Evolutionary conservation across 495 filamentous ascomycete species (phyloP).

Genomic region (Xylaria bambusicola): DNA sequence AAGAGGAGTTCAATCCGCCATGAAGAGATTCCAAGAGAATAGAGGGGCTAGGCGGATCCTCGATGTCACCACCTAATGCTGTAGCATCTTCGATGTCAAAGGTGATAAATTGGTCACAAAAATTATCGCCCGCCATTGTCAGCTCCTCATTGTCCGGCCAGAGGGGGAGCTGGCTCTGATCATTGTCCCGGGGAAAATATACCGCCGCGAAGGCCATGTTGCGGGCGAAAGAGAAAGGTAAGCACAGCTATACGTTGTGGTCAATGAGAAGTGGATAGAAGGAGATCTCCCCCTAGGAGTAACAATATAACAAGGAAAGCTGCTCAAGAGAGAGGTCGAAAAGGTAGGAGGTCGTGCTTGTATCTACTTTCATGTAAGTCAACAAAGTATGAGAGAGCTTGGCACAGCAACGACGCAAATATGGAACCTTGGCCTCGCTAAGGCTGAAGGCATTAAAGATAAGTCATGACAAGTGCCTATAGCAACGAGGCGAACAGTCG

Average conservation of each 20-base stretch:
- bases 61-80: slow-evolving; percentile 25
- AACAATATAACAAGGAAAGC: slow-evolving; percentile 8
- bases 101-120: slow-evolving; percentile 52
- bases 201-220: slow-evolving; percentile 35
- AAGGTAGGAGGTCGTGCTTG: slow-evolving; percentile 24
- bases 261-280: slow-evolving; percentile 11
- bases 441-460: slow-evolving; percentile 29
- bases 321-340: slow-evolving; percentile 21
- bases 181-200: slow-evolving; percentile 42
- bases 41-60: slow-evolving; percentile 34
- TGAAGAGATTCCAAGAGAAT: slow-evolving; percentile 29
- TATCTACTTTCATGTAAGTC: slow-evolving; percentile 31
- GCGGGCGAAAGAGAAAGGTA: slow-evolving; percentile 19
- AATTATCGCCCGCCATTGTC: slow-evolving; percentile 37
- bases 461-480: slow-evolving; percentile 30
- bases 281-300: slow-evolving; percentile 5
- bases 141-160: slow-evolving; percentile 41
- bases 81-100: slow-evolving; percentile 37
- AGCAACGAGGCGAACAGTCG: slow-evolving; percentile 30
- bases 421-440: slow-evolving; percentile 28
- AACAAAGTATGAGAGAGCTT: slow-evolving; percentile 37
- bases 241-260: slow-evolving; percentile 21
- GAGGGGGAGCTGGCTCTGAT: slow-evolving; percentile 31
- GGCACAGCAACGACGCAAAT: slow-evolving; percentile 37
- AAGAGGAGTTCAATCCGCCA: slow-evolving; percentile 22